Percentiles rank a stretch among this genome's conserved stretches.
phyloP scores from a whole-genome alignment of 2,329 filamentous ascomycete species.

The Akanthomyces uredinophilus region DNA sequence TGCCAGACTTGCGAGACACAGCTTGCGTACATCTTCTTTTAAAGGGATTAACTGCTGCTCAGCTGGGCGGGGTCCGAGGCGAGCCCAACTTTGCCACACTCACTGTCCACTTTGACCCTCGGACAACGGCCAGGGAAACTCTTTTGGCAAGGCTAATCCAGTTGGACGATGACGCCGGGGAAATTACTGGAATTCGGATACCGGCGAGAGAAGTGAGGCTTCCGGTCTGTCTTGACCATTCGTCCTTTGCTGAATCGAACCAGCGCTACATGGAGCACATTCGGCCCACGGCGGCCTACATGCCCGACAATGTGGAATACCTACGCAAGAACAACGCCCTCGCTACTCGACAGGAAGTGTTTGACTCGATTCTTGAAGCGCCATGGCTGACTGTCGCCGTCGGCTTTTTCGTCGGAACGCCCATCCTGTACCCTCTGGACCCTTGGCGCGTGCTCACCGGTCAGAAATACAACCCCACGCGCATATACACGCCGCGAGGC shows the following conservation, averaged over 20 bases:
- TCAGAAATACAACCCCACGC: too few species aligned
- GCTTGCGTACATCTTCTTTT: constrained; percentile 18
- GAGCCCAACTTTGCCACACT: constrained; percentile 20
- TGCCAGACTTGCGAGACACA: constrained; percentile 50
- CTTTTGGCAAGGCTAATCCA: background rate
- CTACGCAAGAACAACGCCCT: constrained; percentile 33
- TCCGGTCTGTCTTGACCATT: constrained; percentile 24
- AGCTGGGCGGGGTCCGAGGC: constrained; percentile 13
- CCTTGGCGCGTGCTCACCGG: too few species aligned
- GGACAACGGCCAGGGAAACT: background rate
- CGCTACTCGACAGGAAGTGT: constrained; percentile 25
- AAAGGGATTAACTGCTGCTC: constrained; percentile 9
- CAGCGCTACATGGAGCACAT: constrained; percentile 55
- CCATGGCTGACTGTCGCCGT: constrained; percentile 25
- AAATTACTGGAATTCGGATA: background rate
- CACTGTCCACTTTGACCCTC: constrained; percentile 19
- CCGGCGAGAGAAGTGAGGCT: constrained; percentile 18
- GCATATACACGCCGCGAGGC: too few species aligned
- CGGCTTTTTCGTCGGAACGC: constrained; percentile 32
- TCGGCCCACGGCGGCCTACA: constrained; percentile 52
- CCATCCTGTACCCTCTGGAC: too few species aligned
- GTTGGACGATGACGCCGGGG: background rate
- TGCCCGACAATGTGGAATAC: constrained; percentile 55
- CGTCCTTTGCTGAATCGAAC: constrained; percentile 30
- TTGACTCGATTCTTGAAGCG: constrained; percentile 28